Evolutionary conservation across 352 stramenopile species (phyloP).

Genomic region (Pythium biforme): DNA sequence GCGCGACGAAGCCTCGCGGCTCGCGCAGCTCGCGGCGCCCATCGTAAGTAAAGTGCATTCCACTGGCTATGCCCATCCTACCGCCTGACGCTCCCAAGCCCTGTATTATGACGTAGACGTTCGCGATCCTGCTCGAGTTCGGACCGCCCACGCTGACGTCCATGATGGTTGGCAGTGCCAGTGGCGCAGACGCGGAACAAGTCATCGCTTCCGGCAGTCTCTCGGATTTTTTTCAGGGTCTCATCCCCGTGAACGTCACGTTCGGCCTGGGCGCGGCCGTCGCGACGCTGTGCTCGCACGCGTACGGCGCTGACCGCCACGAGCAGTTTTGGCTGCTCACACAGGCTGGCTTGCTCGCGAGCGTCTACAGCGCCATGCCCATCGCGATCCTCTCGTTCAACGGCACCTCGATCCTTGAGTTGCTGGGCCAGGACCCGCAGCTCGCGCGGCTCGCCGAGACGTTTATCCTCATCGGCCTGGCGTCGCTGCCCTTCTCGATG

Average conservation of each 20-base stretch:
- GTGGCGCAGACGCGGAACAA: conserved; percentile 25
- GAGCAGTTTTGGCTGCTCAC: conserved; percentile 54
- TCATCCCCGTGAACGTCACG: conserved; percentile 43
- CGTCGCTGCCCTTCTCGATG: conserved; percentile 43
- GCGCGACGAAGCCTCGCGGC: conserved; percentile 6
- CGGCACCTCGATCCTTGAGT: conserved; percentile 38
- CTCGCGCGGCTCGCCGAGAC: conserved; percentile 42
- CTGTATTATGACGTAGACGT: no score
- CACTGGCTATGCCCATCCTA: no score
- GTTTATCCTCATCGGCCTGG: conserved; percentile 38
- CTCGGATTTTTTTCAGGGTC: conserved; percentile 45
- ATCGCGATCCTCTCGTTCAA: conserved; percentile 36
- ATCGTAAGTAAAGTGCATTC: conserved; percentile 13
- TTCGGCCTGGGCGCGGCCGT: conserved; percentile 50
- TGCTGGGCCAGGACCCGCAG: conserved; percentile 48
- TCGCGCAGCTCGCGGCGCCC: conserved; percentile 14
- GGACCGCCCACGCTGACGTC: conserved; percentile 42
- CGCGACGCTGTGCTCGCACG: conserved; percentile 59
- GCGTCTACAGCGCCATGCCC: conserved; percentile 31
- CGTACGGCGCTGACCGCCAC: conserved; percentile 50
- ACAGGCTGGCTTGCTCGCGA: conserved; percentile 49
- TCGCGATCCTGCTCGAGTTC: conserved; percentile 49
- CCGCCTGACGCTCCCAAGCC: no score
- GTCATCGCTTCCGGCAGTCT: conserved; percentile 56
- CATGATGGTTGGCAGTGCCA: conserved; percentile 60